Evolutionary conservation across 1,284 basidiomycete species (phyloP).

Genomic region (Boletus sp.): DNA sequence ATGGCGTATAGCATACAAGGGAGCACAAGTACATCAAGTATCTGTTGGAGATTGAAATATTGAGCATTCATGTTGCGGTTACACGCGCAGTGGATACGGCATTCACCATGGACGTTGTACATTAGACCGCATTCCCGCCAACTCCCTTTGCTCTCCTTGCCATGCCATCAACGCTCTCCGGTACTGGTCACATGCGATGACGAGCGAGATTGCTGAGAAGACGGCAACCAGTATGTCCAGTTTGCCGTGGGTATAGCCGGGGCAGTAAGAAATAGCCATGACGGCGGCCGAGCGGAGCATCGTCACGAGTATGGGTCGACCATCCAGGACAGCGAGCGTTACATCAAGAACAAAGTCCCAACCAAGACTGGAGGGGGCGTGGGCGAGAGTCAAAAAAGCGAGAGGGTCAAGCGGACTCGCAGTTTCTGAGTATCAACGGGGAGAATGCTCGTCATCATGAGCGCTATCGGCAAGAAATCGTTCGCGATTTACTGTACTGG

Average conservation of each 20-base stretch:
- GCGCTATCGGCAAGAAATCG: background rate
- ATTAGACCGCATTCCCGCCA: constrained; percentile 1
- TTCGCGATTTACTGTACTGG: constrained; percentile 26
- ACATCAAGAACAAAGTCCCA: constrained; percentile 32
- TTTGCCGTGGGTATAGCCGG: constrained; percentile 22
- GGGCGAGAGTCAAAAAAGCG: background rate
- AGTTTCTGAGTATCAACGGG: constrained; percentile 18
- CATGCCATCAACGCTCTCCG: constrained; percentile 28
- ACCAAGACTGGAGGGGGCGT: constrained; percentile 21
- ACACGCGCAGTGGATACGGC: background rate
- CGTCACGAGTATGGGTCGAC: background rate
- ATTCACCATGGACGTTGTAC: constrained; percentile 11
- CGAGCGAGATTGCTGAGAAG: constrained; percentile 22
- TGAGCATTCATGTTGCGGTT: background rate
- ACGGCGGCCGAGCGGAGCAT: constrained; percentile 25
- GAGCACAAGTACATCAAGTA: background rate
- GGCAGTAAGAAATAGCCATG: constrained; percentile 24
- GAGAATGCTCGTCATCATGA: background rate
- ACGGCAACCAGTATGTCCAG: constrained; percentile 25
- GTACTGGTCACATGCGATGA: constrained; percentile 33
- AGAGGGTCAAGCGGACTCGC: constrained; percentile 10
- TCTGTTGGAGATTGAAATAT: constrained; percentile 1
- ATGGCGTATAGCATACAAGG: background rate
- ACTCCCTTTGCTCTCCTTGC: constrained; percentile 20
- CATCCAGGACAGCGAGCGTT: background rate